Evolutionary conservation across 1,139 yeast genomes (phyloP), one percentile per base, ranked within the genome.

Genomic region (Yamadazyma blattariae): DNA sequence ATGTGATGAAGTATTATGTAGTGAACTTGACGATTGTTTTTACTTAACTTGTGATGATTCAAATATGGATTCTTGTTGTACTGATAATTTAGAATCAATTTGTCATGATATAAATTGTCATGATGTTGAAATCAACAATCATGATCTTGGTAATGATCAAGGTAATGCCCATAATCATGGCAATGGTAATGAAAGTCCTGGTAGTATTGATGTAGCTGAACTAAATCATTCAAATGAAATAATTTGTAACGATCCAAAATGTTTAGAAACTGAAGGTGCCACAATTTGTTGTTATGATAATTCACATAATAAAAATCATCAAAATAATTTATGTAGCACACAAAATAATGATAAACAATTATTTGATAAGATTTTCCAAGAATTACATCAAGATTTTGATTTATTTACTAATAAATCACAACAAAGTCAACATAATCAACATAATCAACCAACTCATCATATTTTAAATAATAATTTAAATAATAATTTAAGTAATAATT

Each of bases 11-110:
- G 64, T 70, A 5, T 56, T 68, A 28, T 70, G 76, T 45, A 67
- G 67, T 32, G 75, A 69, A 32, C 46, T 70, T 7, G 72, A 69
- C 38, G 74, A 69, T 46, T 71, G 76, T 37, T 69, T 64, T 51
- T 69, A 60, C 39, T 43, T 53, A 15, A 57, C 52, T 29, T 67
- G 72, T 46, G 62, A 59, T 28, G 63, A 56, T 36, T 40, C 50
- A 17, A 33, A 37, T 29, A 23, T 33, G 8, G 35, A 39, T 25
- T 25, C 27, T 20, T 36, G 39, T 21, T 33, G 36, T 21, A 20
- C 23, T 21, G 39, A 33, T 9, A 32, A 32, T 26, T 29, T 16
- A 11, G 39, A 36, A 11, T 26, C 34, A 1, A 24, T 33, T 10
- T 33, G 36, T 15, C 27, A 35, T 4, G 33, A 32, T 13, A 4